Evolutionary conservation across 257 asterid species (phyloP).

Genomic region (Craterostigma plantagineum): DNA sequence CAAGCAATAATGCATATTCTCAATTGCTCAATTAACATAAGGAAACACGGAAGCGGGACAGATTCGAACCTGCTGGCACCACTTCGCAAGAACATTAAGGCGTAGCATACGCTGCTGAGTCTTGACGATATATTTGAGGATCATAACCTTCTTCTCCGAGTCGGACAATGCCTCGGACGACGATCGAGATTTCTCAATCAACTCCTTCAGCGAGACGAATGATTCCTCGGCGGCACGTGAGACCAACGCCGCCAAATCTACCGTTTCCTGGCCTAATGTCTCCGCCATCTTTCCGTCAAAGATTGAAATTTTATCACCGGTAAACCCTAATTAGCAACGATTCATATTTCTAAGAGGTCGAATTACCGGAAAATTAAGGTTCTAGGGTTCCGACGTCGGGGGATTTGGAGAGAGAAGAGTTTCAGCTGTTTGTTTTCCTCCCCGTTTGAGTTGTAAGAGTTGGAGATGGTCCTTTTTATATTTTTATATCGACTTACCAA

Average conservation of each 20-base stretch:
- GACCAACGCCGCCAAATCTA: conserved; percentile 70
- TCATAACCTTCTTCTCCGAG: conserved; percentile 86
- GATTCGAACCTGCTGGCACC: conserved; percentile 70
- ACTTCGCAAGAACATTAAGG: conserved; percentile 92
- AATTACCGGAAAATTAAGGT: too few relatives aligned
- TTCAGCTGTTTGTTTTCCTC: too few relatives aligned
- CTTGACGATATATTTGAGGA: conserved; percentile 72
- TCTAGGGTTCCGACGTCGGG: too few relatives aligned
- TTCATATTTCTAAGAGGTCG: too few relatives aligned
- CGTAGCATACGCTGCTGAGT: conserved; percentile 98
- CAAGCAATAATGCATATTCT: not conserved
- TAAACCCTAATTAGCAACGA: too few relatives aligned
- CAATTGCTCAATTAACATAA: not conserved
- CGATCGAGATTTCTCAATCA: conserved; percentile 76
- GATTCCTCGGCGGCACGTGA: conserved; percentile 81
- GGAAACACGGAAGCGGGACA: conserved; percentile 1
- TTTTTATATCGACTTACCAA: too few relatives aligned
- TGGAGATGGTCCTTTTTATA: too few relatives aligned
- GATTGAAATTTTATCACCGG: too few relatives aligned
- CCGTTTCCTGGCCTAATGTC: conserved; percentile 57
- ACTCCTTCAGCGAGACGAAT: conserved; percentile 45
- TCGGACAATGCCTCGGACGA: conserved; percentile 39
- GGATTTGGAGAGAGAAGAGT: too few relatives aligned
- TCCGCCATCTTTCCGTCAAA: conserved; percentile 42
- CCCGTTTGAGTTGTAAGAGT: too few relatives aligned